Evolutionary conservation across 768 basidiomycete species (phyloP).

Genomic region (Pulveroboletus frians): DNA sequence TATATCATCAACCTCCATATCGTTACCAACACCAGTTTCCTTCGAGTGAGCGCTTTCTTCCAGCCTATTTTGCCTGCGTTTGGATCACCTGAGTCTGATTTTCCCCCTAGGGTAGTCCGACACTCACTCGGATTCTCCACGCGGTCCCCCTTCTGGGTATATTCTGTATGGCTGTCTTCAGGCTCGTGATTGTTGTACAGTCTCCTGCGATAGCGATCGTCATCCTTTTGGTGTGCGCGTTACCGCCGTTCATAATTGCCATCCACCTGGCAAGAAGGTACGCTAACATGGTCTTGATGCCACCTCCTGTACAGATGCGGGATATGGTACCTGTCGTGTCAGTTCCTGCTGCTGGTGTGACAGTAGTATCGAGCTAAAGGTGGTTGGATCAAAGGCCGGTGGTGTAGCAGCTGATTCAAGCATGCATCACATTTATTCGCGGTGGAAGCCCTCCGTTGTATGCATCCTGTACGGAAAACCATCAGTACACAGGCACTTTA

Average conservation of each 20-base stretch:
- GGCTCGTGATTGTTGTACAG: constrained; percentile 12
- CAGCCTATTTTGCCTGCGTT: background rate
- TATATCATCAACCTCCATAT: constrained; percentile 30
- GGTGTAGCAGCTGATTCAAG: background rate
- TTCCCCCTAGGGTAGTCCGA: constrained; percentile 8
- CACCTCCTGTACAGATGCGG: constrained; percentile 6
- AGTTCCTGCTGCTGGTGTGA: background rate
- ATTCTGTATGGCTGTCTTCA: constrained; percentile 15
- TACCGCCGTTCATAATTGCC: constrained; percentile 16
- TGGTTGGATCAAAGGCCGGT: background rate
- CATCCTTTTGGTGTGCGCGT: constrained; percentile 19
- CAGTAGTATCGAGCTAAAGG: background rate
- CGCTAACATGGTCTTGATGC: background rate
- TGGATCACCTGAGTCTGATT: background rate
- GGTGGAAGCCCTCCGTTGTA: constrained; percentile 1
- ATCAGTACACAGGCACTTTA: constrained; percentile 2
- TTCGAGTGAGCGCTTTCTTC: constrained; percentile 13
- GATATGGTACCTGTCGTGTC: background rate
- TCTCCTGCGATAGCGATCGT: constrained; percentile 19
- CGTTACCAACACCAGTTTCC: constrained; percentile 10
- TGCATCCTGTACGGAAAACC: constrained; percentile 1
- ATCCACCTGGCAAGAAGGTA: constrained; percentile 9
- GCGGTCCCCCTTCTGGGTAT: constrained; percentile 26
- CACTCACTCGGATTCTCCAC: constrained; percentile 16
- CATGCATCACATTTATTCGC: background rate